Evolutionary conservation across 805 yeast genomes (phyloP).

Genomic region (Pichia paraexigua): DNA sequence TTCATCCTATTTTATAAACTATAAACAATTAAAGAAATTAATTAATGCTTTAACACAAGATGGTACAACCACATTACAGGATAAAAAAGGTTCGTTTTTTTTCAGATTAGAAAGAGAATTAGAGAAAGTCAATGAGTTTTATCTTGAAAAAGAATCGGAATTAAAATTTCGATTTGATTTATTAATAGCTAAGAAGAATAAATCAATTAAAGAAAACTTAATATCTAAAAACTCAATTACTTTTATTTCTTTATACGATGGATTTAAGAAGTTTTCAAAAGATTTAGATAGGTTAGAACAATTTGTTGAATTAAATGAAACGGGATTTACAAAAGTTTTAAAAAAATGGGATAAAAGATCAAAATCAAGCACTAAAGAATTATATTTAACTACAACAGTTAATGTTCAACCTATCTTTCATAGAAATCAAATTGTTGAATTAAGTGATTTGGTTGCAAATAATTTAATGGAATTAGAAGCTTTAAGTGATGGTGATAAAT

Average conservation of each 20-base stretch:
- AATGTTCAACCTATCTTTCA: conserved; percentile 96
- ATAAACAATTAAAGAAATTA: conserved; percentile 86
- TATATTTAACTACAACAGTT: conserved; percentile 85
- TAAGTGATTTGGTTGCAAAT: conserved; percentile 69
- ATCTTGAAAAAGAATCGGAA: conserved; percentile 85
- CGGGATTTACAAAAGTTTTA: conserved; percentile 91
- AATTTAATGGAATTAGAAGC: conserved; percentile 70
- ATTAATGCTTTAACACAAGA: conserved; percentile 59
- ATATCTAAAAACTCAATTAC: conserved; percentile 62
- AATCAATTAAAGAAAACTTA: conserved; percentile 31
- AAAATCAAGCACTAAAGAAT: conserved; percentile 87
- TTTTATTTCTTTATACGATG: conserved; percentile 76
- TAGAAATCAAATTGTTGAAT: conserved; percentile 72
- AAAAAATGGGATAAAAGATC: conserved; percentile 98
- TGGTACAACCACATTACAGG: conserved; percentile 51
- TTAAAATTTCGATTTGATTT: conserved; percentile 72
- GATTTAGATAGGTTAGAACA: conserved; percentile 87
- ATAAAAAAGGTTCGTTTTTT: conserved; percentile 82
- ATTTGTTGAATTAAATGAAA: conserved; percentile 88
- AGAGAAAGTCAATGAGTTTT: conserved; percentile 91
- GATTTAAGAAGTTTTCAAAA: conserved; percentile 80
- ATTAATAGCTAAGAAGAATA: conserved; percentile 57
- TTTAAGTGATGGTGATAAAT: conserved; percentile 36
- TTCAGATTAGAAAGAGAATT: conserved; percentile 89
- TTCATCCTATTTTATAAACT: conserved; percentile 87